Conservation (phyloP, 1,284 basidiomycete genomes). For the Leccinum subfulvum region DNA sequence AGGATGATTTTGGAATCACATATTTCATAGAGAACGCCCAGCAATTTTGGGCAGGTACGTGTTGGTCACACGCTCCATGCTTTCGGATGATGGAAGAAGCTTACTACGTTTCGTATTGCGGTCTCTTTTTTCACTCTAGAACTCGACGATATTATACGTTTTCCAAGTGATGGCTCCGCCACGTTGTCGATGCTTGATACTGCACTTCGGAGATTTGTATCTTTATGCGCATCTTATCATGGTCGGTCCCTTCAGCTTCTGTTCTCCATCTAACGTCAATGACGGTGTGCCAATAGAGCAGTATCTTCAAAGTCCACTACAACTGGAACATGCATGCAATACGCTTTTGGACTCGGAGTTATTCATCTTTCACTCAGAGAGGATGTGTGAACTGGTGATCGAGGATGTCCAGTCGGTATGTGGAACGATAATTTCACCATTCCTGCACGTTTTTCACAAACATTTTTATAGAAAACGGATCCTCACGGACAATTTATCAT, state of each 20-base stretch:
- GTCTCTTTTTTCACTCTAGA: constrained; percentile 46
- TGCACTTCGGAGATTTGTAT: constrained; percentile 72
- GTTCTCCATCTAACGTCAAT: constrained; percentile 15
- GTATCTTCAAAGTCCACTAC: constrained; percentile 77
- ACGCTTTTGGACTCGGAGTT: constrained; percentile 79
- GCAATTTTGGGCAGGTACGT: constrained; percentile 84
- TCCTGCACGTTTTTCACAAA: constrained; percentile 4
- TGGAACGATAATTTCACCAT: background rate
- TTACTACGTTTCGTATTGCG: constrained; percentile 3
- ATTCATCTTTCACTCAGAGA: constrained; percentile 83
- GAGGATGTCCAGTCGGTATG: constrained; percentile 69
- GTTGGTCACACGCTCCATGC: constrained; percentile 9
- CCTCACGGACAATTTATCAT: constrained; percentile 83
- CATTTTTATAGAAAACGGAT: constrained; percentile 68
- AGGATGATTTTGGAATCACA: constrained; percentile 59
- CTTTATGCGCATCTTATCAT: constrained; percentile 81
- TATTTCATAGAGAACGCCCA: constrained; percentile 78
- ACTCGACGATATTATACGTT: constrained; percentile 75
- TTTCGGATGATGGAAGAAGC: constrained; percentile 9
- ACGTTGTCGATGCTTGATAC: constrained; percentile 77
- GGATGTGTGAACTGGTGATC: constrained; percentile 80
- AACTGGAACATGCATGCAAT: constrained; percentile 77
- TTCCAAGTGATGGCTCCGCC: constrained; percentile 58
- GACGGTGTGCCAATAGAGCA: constrained; percentile 50
- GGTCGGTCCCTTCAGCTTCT: constrained; percentile 48